phyloP scores from a whole-genome alignment of 768 basidiomycete species.

The Hericium rajendrae region DNA sequence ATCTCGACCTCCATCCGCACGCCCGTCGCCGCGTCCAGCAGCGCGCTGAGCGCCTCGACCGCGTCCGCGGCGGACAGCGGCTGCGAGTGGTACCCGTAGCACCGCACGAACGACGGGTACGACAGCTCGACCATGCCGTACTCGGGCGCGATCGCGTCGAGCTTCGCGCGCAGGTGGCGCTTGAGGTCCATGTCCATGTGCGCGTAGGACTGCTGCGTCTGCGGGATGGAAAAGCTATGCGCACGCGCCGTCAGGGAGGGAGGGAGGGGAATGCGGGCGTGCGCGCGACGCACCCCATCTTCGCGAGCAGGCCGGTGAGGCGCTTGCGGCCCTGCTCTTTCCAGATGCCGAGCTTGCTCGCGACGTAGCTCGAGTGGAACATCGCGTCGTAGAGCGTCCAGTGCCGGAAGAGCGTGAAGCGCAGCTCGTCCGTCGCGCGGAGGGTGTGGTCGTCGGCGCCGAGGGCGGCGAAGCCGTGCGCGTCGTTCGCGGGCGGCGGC shows the following conservation, averaged over 20 bases:
- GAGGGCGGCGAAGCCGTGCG: conserved; percentile 39
- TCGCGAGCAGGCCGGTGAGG: conserved; percentile 85
- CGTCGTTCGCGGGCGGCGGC: conserved; percentile 32
- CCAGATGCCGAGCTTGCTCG: conserved; percentile 93
- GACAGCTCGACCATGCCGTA: conserved; percentile 90
- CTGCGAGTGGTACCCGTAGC: conserved; percentile 81
- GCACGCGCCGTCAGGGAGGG: background rate
- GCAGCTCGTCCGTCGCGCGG: conserved; percentile 76
- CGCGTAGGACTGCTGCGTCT: conserved; percentile 87
- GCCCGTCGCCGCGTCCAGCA: conserved; percentile 87
- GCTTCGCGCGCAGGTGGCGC: conserved; percentile 63
- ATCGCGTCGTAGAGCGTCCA: conserved; percentile 98
- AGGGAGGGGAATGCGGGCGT: background rate
- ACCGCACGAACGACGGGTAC: conserved; percentile 89
- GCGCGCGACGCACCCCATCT: conserved; percentile 79
- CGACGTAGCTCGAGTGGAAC: conserved; percentile 95
- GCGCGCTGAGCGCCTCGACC: conserved; percentile 78
- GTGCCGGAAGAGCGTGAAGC: conserved; percentile 92
- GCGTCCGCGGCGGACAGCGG: conserved; percentile 90
- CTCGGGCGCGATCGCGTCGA: conserved; percentile 86
- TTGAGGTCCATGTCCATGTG: conserved; percentile 98
- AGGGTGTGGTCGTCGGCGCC: conserved; percentile 81
- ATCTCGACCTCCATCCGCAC: conserved; percentile 85
- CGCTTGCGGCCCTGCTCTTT: conserved; percentile 86
- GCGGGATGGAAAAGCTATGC: conserved; percentile 79